Evolutionary conservation across 2,329 filamentous ascomycete genomes (phyloP).

Genomic region (Emmonsiellopsis sp.): DNA sequence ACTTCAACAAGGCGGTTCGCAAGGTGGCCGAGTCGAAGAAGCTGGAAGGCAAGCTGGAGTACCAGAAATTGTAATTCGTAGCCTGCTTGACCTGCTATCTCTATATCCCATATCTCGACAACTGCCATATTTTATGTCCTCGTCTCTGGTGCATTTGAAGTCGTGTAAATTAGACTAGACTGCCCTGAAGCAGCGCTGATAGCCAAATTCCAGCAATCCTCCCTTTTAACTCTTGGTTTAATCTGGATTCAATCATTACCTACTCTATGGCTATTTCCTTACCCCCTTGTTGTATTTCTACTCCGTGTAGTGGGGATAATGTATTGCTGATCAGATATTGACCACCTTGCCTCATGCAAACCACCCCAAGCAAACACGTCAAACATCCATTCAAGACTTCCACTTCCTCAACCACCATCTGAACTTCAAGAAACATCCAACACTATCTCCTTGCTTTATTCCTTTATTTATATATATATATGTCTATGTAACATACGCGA

Average conservation of each 20-base stretch:
- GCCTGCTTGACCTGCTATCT: neutral
- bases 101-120: neutral
- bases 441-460: too few species aligned
- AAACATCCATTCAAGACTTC: neutral
- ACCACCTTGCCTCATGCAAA: neutral
- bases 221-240: too few species aligned
- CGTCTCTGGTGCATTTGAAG: neutral
- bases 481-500: too few species aligned
- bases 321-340: neutral
- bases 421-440: neutral
- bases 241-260: too few species aligned
- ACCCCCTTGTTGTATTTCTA: neutral
- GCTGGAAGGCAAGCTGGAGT: constrained; percentile 94
- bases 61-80: constrained; percentile 71
- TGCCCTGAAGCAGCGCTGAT: neutral
- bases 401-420: neutral
- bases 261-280: neutral
- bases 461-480: too few species aligned
- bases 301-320: neutral
- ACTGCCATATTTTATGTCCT: neutral
- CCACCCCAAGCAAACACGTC: neutral
- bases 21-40: constrained; percentile 98
- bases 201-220: neutral
- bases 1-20: constrained; percentile 97
- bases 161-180: constrained; percentile 1